Percentiles rank a stretch among this genome's conserved stretches.
Conservation (phyloP, 805 yeast genomes). For the Pichia gijzeniarum region DNA sequence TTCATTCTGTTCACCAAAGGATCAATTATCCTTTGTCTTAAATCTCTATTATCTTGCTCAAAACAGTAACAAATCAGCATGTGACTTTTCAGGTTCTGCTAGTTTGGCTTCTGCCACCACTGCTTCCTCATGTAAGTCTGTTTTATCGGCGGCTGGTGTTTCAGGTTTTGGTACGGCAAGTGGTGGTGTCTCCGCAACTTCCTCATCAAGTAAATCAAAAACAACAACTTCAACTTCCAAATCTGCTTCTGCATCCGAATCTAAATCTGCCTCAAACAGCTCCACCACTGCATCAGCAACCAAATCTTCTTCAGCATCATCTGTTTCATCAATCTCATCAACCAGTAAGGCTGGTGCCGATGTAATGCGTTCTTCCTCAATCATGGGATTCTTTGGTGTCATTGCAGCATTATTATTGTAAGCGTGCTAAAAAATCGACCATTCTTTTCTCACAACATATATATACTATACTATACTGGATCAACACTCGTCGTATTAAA, state of each 20-base stretch:
- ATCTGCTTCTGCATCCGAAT: conserved; percentile 13
- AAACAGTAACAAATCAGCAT: conserved; percentile 41
- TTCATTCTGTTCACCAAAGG: conserved; percentile 65
- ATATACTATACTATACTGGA: neutral
- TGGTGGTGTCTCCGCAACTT: conserved; percentile 23
- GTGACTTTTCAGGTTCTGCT: conserved; percentile 68
- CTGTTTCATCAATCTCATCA: conserved; percentile 18
- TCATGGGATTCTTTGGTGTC: conserved; percentile 18
- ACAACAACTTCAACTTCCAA: conserved; percentile 17
- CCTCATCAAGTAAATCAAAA: conserved; percentile 8
- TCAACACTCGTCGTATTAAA: no score
- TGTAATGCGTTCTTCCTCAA: conserved; percentile 11
- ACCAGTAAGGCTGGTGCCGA: conserved; percentile 15
- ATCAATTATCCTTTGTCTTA: conserved; percentile 57
- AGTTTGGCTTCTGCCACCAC: conserved; percentile 41
- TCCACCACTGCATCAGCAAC: conserved; percentile 12
- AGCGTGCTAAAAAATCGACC: neutral
- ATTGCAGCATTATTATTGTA: conserved; percentile 21
- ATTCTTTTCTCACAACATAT: neutral
- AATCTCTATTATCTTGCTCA: conserved; percentile 55
- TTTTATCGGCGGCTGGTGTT: conserved; percentile 59
- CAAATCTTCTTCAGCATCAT: conserved; percentile 8
- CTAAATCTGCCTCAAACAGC: conserved; percentile 12
- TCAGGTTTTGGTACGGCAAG: conserved; percentile 56
- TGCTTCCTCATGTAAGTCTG: conserved; percentile 49